Conservation (phyloP, 192 early-diverging fungal species). For the Diversispora eburnea region DNA sequence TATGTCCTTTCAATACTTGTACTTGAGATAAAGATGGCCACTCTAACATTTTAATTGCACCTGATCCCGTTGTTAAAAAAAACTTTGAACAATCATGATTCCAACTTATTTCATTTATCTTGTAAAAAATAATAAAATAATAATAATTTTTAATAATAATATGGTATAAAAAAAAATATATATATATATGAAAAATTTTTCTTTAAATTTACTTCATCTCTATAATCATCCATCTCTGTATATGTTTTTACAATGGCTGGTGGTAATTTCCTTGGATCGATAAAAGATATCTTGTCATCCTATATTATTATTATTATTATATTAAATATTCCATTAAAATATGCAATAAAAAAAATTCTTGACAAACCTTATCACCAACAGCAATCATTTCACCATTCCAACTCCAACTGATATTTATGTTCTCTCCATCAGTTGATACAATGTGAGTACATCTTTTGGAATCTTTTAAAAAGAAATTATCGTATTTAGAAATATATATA, state of each 20-base stretch:
- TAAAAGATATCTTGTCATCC: conserved; percentile 74
- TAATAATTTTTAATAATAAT: background rate
- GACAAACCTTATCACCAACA: conserved; percentile 72
- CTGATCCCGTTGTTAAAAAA: conserved; percentile 74
- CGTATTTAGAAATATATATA: conserved; percentile 4
- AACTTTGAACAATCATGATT: conserved; percentile 69
- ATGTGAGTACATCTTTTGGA: conserved; percentile 54
- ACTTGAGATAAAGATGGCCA: conserved; percentile 60
- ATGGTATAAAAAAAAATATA: too few relatives aligned
- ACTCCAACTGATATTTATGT: conserved; percentile 84
- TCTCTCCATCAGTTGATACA: conserved; percentile 70
- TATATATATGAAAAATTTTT: too few relatives aligned
- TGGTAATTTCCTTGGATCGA: conserved; percentile 54
- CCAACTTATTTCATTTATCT: conserved; percentile 79
- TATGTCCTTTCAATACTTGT: conserved; percentile 63
- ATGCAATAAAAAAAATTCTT: background rate
- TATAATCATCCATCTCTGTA: conserved; percentile 5
- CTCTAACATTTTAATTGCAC: conserved; percentile 63
- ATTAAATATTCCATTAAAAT: background rate
- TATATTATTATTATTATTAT: conserved; percentile 22
- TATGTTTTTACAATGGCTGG: conserved; percentile 9
- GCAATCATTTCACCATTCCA: conserved; percentile 73
- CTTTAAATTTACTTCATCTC: conserved; percentile 3
- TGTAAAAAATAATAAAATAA: conserved; percentile 26
- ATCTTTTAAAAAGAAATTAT: conserved; percentile 12